phyloP scores from a whole-genome alignment of 495 filamentous ascomycete species.

The Glonium stellatum region DNA sequence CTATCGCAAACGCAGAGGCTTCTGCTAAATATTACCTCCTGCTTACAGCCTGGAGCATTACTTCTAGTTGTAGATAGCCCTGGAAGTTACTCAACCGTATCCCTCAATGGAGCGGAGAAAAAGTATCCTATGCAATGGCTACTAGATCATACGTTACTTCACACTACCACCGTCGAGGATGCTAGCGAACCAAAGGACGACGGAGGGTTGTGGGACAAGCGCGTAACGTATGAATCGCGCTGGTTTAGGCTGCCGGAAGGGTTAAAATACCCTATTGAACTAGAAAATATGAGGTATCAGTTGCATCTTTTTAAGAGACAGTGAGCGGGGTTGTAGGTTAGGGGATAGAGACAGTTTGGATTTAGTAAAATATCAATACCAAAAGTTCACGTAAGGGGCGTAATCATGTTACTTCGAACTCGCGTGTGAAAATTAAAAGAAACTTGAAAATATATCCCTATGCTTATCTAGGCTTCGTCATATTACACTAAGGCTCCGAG shows the following conservation, averaged over 20 bases:
- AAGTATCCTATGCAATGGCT: conserved; percentile 92
- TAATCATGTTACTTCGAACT: no score
- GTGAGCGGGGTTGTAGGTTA: no score
- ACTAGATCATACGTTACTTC: conserved; percentile 71
- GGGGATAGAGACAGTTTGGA: no score
- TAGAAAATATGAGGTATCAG: conserved; percentile 95
- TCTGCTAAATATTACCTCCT: conserved; percentile 55
- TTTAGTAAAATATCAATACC: no score
- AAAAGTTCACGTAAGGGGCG: no score
- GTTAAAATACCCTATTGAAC: conserved; percentile 69
- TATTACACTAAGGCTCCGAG: no score
- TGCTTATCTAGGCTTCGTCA: no score
- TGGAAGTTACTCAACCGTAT: conserved; percentile 79
- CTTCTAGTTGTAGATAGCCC: conserved; percentile 89
- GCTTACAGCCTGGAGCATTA: conserved; percentile 51
- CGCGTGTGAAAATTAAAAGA: no score
- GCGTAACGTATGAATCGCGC: conserved; percentile 62
- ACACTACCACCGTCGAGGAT: not conserved
- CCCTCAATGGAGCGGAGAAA: conserved; percentile 51
- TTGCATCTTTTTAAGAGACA: conserved; percentile 60
- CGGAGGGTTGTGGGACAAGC: conserved; percentile 54
- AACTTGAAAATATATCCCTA: no score
- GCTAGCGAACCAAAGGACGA: conserved; percentile 12
- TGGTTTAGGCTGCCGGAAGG: conserved; percentile 73
- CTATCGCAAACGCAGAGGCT: conserved; percentile 66